Percentiles rank a stretch among this genome's conserved stretches.
phyloP scores from a whole-genome alignment of 164 flowering plant genomes.

The Magnolia sinica region DNA sequence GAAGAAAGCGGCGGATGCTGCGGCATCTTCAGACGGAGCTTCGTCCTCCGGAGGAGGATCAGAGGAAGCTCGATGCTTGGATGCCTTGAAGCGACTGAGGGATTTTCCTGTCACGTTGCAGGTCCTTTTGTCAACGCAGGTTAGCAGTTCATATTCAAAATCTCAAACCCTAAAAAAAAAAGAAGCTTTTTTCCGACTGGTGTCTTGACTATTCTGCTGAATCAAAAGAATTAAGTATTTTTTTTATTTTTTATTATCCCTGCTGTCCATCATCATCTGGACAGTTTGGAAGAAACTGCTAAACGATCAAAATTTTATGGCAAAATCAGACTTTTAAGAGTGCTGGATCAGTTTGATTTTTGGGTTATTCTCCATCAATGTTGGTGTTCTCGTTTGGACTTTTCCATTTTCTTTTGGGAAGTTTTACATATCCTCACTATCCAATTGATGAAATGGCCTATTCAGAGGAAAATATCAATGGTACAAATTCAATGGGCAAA shows the following conservation, averaged over 20 bases:
- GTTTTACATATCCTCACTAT: background rate
- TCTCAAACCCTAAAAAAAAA: background rate
- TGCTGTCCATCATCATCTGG: no score
- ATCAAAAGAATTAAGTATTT: background rate
- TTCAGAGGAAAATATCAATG: no score
- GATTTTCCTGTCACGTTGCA: conserved; percentile 60
- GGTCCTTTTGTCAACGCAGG: conserved; percentile 80
- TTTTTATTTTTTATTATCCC: background rate
- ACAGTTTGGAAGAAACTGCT: no score
- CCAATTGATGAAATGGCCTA: no score
- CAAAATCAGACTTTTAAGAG: no score
- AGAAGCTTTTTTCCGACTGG: background rate
- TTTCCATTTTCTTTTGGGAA: background rate
- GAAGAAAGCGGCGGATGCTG: conserved; percentile 80
- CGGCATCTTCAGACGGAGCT: conserved; percentile 32
- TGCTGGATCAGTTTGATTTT: no score
- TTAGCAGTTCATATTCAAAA: conserved; percentile 6
- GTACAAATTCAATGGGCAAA: no score
- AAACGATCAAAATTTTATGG: no score
- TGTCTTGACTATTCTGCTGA: background rate
- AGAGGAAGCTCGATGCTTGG: conserved; percentile 70
- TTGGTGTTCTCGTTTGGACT: background rate
- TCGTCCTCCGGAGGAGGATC: conserved; percentile 22
- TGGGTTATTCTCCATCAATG: background rate
- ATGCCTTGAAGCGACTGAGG: conserved; percentile 60